Percentiles rank a stretch among this genome's conserved stretches.
Evolutionary conservation across 768 basidiomycete species (phyloP).

Genomic region (Suillus occidentalis): DNA sequence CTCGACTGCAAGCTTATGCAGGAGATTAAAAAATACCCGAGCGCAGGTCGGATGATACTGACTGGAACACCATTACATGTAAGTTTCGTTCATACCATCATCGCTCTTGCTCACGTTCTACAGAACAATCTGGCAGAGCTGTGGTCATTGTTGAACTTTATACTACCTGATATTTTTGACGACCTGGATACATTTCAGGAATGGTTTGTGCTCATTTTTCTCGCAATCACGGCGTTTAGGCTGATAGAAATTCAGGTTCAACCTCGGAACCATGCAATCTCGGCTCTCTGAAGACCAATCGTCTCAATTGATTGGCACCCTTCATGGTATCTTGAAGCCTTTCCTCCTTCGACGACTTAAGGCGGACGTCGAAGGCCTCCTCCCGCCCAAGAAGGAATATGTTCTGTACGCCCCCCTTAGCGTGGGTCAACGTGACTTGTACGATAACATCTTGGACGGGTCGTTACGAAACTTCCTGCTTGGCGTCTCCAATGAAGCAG

Average conservation of each 20-base stretch:
- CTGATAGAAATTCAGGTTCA: slow-evolving; percentile 50
- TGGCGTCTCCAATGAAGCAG: slow-evolving; percentile 29
- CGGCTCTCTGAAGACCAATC: slow-evolving; percentile 59
- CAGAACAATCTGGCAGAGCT: slow-evolving; percentile 95
- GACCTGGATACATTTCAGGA: slow-evolving; percentile 89
- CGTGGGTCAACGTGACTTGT: slow-evolving; percentile 78
- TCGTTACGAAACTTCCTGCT: slow-evolving; percentile 66
- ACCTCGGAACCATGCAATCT: slow-evolving; percentile 62
- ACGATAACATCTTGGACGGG: slow-evolving; percentile 75
- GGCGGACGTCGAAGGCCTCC: slow-evolving; percentile 70
- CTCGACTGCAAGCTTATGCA: slow-evolving; percentile 86
- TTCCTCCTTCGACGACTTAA: slow-evolving; percentile 93
- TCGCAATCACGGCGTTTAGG: neutral
- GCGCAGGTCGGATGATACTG: slow-evolving; percentile 87
- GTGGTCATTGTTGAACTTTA: slow-evolving; percentile 95
- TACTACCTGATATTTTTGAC: slow-evolving; percentile 90
- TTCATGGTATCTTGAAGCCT: slow-evolving; percentile 92
- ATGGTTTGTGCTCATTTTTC: slow-evolving; percentile 50
- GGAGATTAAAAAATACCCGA: slow-evolving; percentile 84
- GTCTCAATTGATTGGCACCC: slow-evolving; percentile 66
- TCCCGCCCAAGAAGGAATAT: slow-evolving; percentile 95
- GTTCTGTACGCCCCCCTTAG: slow-evolving; percentile 90
- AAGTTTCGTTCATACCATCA: slow-evolving; percentile 23
- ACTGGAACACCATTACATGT: slow-evolving; percentile 97
- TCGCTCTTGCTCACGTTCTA: neutral